phyloP scores from a whole-genome alignment of 169 alveolate genomes.

The Theileria equi region DNA sequence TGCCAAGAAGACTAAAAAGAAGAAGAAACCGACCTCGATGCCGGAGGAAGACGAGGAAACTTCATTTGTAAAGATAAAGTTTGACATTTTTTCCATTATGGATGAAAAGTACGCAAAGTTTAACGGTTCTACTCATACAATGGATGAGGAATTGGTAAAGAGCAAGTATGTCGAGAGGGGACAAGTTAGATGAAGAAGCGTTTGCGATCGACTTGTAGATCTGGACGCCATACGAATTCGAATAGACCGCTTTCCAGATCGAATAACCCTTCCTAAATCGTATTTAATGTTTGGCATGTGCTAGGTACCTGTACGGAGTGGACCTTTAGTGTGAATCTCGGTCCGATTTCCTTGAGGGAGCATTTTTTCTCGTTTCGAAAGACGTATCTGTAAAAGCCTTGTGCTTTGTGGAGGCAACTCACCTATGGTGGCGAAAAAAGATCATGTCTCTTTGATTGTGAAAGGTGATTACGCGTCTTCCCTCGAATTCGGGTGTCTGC shows the following conservation, averaged over 20 bases:
- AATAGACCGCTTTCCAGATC: constrained; percentile 80
- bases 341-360: constrained; percentile 97
- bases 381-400: constrained; percentile 57
- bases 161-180: constrained; percentile 42
- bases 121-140: constrained; percentile 14
- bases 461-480: constrained; percentile 94
- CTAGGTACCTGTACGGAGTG: constrained; percentile 87
- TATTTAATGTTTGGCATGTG: not conserved
- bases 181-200: constrained; percentile 73
- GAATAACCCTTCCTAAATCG: constrained; percentile 79
- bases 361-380: constrained; percentile 81
- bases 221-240: constrained; percentile 90
- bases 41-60: constrained; percentile 15
- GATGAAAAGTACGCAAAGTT: constrained; percentile 28
- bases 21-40: constrained; percentile 42
- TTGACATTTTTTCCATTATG: constrained; percentile 46
- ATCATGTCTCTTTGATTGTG: constrained; percentile 98
- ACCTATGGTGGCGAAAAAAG: constrained; percentile 97
- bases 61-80: constrained; percentile 36
- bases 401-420: constrained; percentile 33
- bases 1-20: constrained; percentile 28
- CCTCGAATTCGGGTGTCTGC: constrained; percentile 92
- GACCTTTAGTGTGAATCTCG: constrained; percentile 95
- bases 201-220: constrained; percentile 89
- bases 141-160: constrained; percentile 47